A percentile compares a stretch with the other conserved stretches of the same genome.
phyloP scores from a whole-genome alignment of 2,329 filamentous ascomycete genomes.

The Achaetomium macrosporum region DNA sequence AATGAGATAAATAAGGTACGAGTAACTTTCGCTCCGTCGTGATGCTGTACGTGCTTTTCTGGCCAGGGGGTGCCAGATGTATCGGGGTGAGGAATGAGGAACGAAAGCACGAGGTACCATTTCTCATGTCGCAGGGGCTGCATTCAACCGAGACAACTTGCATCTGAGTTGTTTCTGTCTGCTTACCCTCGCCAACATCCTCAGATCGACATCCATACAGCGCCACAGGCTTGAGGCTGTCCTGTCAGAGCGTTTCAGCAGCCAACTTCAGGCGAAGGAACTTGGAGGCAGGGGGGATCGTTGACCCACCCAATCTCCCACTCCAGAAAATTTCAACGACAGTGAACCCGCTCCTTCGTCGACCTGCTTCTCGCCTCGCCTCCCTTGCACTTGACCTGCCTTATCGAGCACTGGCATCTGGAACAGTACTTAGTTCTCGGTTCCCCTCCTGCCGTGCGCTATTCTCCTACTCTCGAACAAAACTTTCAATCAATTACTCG shows the following conservation, averaged over 20 bases:
- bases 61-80: too few species aligned
- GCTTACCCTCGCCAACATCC: not conserved
- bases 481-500: conserved; percentile 7
- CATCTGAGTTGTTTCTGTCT: conserved; percentile 12
- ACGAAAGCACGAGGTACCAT: not conserved
- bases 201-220: conserved; percentile 13
- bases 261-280: conserved; percentile 14
- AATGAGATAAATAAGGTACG: too few species aligned
- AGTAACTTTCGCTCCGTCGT: too few species aligned
- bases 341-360: conserved; percentile 17
- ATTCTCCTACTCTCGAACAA: conserved; percentile 4
- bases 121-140: conserved; percentile 15
- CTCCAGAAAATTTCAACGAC: conserved; percentile 26
- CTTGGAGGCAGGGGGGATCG: conserved; percentile 12
- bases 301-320: conserved; percentile 22
- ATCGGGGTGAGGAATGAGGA: too few species aligned
- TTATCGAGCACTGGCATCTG: conserved; percentile 8
- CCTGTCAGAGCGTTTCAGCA: not conserved
- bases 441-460: conserved; percentile 8
- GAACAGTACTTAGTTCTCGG: conserved; percentile 9
- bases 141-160: conserved; percentile 22
- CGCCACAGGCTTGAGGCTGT: conserved; percentile 14
- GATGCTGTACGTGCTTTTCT: too few species aligned
- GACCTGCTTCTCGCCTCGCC: conserved; percentile 13
- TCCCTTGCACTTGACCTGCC: conserved; percentile 14